Conservation (phyloP, 1,284 basidiomycete species). For the Austroboletus novae-zelandiae region DNA sequence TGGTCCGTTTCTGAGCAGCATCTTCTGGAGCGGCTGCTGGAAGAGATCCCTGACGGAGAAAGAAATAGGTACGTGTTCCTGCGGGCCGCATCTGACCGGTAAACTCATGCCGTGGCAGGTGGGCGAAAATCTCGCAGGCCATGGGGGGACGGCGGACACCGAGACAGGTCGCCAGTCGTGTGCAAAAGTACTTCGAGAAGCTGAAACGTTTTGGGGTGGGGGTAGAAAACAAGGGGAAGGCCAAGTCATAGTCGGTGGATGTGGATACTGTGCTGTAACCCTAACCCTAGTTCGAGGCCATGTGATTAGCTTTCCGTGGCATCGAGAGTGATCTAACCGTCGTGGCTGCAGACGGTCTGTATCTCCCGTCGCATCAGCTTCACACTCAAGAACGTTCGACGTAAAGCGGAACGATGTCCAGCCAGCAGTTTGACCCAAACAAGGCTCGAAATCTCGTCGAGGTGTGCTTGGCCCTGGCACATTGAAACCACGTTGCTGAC, state of each 20-base stretch:
- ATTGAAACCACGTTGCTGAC: slow-evolving; percentile 25
- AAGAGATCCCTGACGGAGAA: slow-evolving; percentile 74
- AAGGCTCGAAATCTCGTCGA: slow-evolving; percentile 87
- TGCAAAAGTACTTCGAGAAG: slow-evolving; percentile 84
- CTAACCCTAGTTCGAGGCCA: slow-evolving; percentile 16
- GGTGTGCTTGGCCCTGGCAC: slow-evolving; percentile 42
- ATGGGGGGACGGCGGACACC: slow-evolving; percentile 75
- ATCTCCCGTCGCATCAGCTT: slow-evolving; percentile 38
- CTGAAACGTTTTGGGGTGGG: slow-evolving; percentile 65
- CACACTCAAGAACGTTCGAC: slow-evolving; percentile 11
- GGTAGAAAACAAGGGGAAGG: slow-evolving; percentile 38
- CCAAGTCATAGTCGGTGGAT: slow-evolving; percentile 18
- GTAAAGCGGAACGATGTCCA: slow-evolving; percentile 30
- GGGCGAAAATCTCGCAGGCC: slow-evolving; percentile 74
- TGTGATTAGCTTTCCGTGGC: no score
- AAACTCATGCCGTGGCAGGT: slow-evolving; percentile 41
- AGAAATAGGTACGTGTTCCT: slow-evolving; percentile 55
- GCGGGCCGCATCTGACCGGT: slow-evolving; percentile 1
- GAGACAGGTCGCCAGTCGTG: slow-evolving; percentile 79
- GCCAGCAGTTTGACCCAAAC: slow-evolving; percentile 71
- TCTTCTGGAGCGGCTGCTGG: slow-evolving; percentile 64
- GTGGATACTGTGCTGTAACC: slow-evolving; percentile 21
- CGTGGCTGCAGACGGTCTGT: slow-evolving; percentile 36
- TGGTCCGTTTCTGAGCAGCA: slow-evolving; percentile 76
- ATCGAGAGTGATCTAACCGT: no score